Percentiles rank a stretch among this genome's conserved stretches.
phyloP scores from a whole-genome alignment of 2,329 filamentous ascomycete genomes.

The Onygenales sp. region DNA sequence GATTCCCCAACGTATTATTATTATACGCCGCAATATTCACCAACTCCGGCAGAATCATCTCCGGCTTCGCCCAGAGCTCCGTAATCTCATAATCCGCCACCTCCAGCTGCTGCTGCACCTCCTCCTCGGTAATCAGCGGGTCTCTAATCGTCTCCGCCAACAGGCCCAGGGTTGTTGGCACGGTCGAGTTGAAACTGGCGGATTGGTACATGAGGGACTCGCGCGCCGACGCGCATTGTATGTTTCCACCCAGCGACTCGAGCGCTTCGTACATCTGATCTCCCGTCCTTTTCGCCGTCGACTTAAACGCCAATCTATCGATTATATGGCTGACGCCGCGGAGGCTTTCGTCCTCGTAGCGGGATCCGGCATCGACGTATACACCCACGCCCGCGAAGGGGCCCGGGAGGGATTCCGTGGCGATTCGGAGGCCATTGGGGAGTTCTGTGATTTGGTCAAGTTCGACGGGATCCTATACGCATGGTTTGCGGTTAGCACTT shows the following conservation, averaged over 20 bases:
- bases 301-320: conserved; percentile 91
- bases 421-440: conserved; percentile 85
- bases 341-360: conserved; percentile 78
- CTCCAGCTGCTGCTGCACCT: conserved; percentile 76
- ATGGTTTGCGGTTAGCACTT: not conserved
- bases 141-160: conserved; percentile 91
- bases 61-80: conserved; percentile 96
- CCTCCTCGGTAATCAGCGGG: conserved; percentile 72
- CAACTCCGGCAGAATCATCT: conserved; percentile 88
- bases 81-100: conserved; percentile 93
- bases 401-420: conserved; percentile 86
- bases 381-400: conserved; percentile 93
- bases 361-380: conserved; percentile 89
- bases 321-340: conserved; percentile 92
- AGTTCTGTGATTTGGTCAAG: conserved; percentile 82
- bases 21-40: conserved; percentile 94
- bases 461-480: conserved; percentile 66
- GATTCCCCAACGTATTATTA: conserved; percentile 92
- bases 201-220: conserved; percentile 99
- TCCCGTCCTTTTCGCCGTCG: conserved; percentile 59
- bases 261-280: conserved; percentile 83
- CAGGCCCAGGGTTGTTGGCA: conserved; percentile 70
- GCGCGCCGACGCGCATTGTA: conserved; percentile 90
- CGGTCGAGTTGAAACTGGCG: conserved; percentile 90
- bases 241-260: conserved; percentile 85